These are phyloP conservation scores for Bruguiera gymnorhiza DNA, from an alignment of 345 rosid genomes.

Conservation along the genomic window DNA sequence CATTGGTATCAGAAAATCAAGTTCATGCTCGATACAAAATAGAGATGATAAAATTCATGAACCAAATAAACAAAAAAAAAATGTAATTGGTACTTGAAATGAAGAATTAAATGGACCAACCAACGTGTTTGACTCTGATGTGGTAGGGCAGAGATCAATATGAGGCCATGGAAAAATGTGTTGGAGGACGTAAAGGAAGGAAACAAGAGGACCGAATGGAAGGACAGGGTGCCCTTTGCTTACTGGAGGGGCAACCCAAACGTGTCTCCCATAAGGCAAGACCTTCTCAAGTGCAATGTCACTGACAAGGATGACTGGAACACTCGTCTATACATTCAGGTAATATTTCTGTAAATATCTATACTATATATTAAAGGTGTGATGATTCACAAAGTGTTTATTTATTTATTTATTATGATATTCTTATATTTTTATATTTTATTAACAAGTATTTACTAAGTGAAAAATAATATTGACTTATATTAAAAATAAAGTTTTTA, in stretches of 20 bases:
- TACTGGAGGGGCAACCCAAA: conserved; percentile 34
- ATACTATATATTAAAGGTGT: too few species aligned
- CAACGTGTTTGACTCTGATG: not conserved
- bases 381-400: too few species aligned
- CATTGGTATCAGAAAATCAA: too few species aligned
- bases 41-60: too few species aligned
- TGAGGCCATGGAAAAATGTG: conserved; percentile 45
- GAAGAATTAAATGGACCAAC: not conserved
- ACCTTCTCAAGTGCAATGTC: conserved; percentile 38
- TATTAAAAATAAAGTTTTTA: too few species aligned
- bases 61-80: not conserved
- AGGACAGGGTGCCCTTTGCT: conserved; percentile 32
- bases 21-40: too few species aligned
- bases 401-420: too few species aligned
- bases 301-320: conserved; percentile 22
- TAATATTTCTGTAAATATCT: not conserved
- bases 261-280: conserved; percentile 33
- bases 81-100: not conserved
- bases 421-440: too few species aligned
- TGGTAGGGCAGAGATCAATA: conserved; percentile 46
- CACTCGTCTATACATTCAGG: conserved; percentile 24
- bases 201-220: conserved; percentile 38
- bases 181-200: conserved; percentile 40
- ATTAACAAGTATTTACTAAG: too few species aligned
- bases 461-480: too few species aligned